A percentile compares a stretch with the other conserved stretches of the same genome.
These are phyloP conservation scores for Hypoxylon lienhwacheense DNA, from an alignment of 495 filamentous ascomycete genomes.

Conservation along the genomic window DNA sequence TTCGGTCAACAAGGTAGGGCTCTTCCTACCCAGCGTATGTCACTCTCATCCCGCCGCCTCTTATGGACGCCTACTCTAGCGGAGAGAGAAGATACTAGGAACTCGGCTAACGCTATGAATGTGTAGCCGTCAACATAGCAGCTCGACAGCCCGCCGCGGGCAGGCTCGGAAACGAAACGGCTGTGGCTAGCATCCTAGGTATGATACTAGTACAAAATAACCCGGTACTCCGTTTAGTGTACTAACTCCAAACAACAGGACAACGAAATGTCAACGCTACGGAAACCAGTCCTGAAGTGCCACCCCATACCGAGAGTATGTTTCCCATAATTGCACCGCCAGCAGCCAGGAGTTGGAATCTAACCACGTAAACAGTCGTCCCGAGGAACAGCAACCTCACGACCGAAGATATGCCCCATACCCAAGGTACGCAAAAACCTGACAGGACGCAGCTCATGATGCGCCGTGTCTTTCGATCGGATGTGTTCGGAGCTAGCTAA, in stretches of 20 bases:
- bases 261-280: neutral
- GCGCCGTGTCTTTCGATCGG: too few relatives aligned
- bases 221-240: too few relatives aligned
- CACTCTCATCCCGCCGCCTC: neutral
- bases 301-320: too few relatives aligned
- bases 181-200: neutral
- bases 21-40: slow-evolving; percentile 4
- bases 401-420: neutral
- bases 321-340: too few relatives aligned
- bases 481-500: neutral
- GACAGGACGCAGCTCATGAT: too few relatives aligned
- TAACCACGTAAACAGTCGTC: neutral
- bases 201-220: neutral
- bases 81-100: neutral
- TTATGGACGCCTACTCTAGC: neutral
- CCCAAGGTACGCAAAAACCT: too few relatives aligned
- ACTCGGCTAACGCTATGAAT: slow-evolving; percentile 1
- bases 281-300: too few relatives aligned
- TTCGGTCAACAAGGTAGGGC: slow-evolving; percentile 10
- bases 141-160: slow-evolving; percentile 17
- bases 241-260: too few relatives aligned
- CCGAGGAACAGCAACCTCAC: slow-evolving; percentile 1
- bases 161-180: neutral
- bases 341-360: too few relatives aligned
- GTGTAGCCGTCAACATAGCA: slow-evolving; percentile 8